These are phyloP conservation scores for Bryopsis sp. DNA, from an alignment of 139 green algal species.

Conservation along the genomic window DNA sequence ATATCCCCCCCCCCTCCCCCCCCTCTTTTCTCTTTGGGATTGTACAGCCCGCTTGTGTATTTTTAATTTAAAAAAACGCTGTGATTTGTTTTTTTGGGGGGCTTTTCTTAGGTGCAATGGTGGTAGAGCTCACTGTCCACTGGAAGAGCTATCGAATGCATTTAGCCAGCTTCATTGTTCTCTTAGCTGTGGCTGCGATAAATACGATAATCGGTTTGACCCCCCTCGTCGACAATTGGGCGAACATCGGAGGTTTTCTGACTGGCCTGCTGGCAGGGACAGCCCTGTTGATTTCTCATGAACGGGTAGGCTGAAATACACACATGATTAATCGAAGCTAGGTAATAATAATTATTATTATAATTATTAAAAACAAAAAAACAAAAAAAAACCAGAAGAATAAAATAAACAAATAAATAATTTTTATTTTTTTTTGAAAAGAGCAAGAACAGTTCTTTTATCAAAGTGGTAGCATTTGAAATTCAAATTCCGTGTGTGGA, in stretches of 20 bases:
- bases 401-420: neutral
- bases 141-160: neutral
- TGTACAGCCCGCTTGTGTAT: too few relatives aligned
- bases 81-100: neutral
- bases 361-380: neutral
- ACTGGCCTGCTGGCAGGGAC: conserved; percentile 10
- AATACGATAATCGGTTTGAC: conserved; percentile 10
- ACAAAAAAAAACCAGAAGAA: neutral
- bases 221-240: conserved; percentile 19
- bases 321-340: neutral
- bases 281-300: neutral
- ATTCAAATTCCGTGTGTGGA: too few relatives aligned
- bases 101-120: neutral
- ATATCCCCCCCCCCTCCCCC: too few relatives aligned
- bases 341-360: neutral
- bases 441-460: neutral
- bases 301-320: neutral
- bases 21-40: too few relatives aligned
- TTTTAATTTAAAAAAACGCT: too few relatives aligned
- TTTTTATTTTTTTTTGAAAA: neutral
- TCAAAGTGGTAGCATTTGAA: neutral
- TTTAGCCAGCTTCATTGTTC: conserved; percentile 8
- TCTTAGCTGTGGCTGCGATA: conserved; percentile 4
- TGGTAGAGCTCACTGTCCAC: conserved; percentile 13
- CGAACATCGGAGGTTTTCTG: conserved; percentile 13